Base-by-base conservation (phyloP, 2,329 filamentous ascomycete genomes). In the Aspergillus awamori region DNA sequence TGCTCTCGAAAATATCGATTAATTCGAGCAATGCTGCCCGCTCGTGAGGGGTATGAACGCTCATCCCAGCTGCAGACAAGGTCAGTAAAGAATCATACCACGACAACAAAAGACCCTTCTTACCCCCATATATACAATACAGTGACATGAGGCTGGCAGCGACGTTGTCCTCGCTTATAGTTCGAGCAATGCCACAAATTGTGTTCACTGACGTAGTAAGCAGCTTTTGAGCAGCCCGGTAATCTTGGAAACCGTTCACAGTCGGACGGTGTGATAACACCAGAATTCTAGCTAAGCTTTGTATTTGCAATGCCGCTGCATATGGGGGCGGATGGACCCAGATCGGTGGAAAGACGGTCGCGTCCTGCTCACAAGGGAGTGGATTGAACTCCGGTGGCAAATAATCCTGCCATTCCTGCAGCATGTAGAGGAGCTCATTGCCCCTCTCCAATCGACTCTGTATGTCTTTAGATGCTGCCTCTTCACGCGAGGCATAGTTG, bases 401-500 rank as follows among this genome's bases (percentile, higher is more conserved):
- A 53, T 76, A 75, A 10, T 71, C 67, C 53, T 79, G 69, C 83
- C 83, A 85, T 57, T 84, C 83, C 20, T 82, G 77, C 4, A 86
- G 69, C 67, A 82, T 79, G 33, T 79, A 77, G 8, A 83, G 72
- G 0, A 85, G 69, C 8, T 77, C 77, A 59, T 80, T 79, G 0
- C 79, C 81, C 52, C 79, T 76, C 7, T 79, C 76, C 36, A 85
- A 80, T 20, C 83, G 77, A 36, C 66, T 72, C 57, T 75, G 75
- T 36, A 76, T 47, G 52, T 82, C 77, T 30, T 79, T 77, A 10
- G 75, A 72, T 62, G 80, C 77, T 36, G 72, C 75, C 58, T 81
- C 80, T 60, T 84, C 81, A n/a, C 80, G 77, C 0, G 84, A 84
- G 52, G 83, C 83, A 69, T 85, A 88, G 63, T 87, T 86, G 3